These are phyloP conservation scores for Allium sativum DNA, from an alignment of 106 monocot species.

Conservation along the genomic window DNA sequence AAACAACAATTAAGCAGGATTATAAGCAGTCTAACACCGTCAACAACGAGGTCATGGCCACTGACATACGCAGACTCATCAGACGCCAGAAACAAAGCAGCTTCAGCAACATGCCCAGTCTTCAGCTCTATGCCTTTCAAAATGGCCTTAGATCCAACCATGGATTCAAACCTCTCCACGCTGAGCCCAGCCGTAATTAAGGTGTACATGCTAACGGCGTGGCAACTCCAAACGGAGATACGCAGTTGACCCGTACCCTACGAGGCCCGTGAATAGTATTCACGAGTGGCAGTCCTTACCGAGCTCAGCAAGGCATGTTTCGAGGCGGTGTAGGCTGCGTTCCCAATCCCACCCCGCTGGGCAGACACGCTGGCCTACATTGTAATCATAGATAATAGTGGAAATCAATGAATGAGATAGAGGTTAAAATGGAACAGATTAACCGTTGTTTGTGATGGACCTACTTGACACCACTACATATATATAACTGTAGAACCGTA, in stretches of 20 bases:
- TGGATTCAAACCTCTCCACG: neutral
- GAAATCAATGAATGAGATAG: too few species aligned
- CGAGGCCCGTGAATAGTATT: slow-evolving; percentile 25
- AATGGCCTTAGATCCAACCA: neutral
- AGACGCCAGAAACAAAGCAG: slow-evolving; percentile 15
- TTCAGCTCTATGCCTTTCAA: slow-evolving; percentile 10
- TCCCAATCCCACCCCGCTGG: neutral
- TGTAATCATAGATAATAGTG: too few species aligned
- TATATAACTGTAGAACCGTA: too few species aligned
- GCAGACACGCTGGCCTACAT: slow-evolving; percentile 23
- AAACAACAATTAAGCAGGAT: too few species aligned
- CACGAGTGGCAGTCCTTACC: slow-evolving; percentile 11
- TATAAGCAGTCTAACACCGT: slow-evolving; percentile 23
- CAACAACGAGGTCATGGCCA: slow-evolving; percentile 22
- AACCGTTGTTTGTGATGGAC: too few species aligned
- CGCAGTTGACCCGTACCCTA: slow-evolving; percentile 34
- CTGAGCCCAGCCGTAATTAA: neutral
- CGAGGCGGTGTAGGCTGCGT: slow-evolving; percentile 16
- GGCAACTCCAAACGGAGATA: slow-evolving; percentile 30
- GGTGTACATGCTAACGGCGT: slow-evolving; percentile 8
- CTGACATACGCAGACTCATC: slow-evolving; percentile 17
- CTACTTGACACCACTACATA: too few species aligned
- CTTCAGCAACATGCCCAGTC: neutral
- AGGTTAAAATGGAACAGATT: too few species aligned
- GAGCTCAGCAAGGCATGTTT: slow-evolving; percentile 36